Percentiles rank a stretch among this genome's conserved stretches.
phyloP scores from a whole-genome alignment of 352 stramenopile genomes.

The Phytophthora fragariae region DNA sequence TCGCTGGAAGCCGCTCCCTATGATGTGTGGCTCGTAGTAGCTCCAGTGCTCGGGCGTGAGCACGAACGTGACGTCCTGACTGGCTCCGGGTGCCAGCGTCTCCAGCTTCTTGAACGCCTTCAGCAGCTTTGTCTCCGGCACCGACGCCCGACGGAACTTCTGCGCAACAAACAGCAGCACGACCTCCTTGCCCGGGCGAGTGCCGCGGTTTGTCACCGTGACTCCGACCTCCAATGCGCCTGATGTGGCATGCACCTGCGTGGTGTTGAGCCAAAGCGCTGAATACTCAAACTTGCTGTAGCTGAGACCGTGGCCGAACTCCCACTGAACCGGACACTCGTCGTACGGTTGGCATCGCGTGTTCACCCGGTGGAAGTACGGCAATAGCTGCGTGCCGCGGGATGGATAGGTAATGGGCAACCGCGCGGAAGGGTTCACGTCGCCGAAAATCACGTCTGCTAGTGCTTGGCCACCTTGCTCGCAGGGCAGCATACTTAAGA shows the following conservation, averaged over 20 bases:
- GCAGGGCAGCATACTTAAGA: constrained; percentile 79
- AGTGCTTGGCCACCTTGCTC: constrained; percentile 82
- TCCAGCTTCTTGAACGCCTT: constrained; percentile 79
- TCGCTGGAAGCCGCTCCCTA: constrained; percentile 49
- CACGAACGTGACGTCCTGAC: constrained; percentile 52
- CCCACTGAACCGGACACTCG: constrained; percentile 66
- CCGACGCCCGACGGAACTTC: constrained; percentile 51
- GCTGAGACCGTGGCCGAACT: constrained; percentile 74
- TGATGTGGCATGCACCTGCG: constrained; percentile 34
- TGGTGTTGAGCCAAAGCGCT: constrained; percentile 53
- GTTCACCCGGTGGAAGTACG: constrained; percentile 80
- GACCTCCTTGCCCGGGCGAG: constrained; percentile 55
- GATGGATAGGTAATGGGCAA: constrained; percentile 85
- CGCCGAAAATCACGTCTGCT: constrained; percentile 70
- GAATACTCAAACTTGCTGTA: constrained; percentile 76
- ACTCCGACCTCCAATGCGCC: constrained; percentile 53
- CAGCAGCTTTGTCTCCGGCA: constrained; percentile 80
- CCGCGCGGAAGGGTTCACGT: constrained; percentile 73
- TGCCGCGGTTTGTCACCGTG: constrained; percentile 73
- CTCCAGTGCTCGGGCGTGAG: constrained; percentile 57
- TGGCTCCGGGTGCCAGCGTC: constrained; percentile 36
- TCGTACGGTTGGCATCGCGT: constrained; percentile 59
- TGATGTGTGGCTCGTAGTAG: constrained; percentile 57
- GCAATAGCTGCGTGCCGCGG: constrained; percentile 49
- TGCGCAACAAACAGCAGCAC: constrained; percentile 81